Evolutionary conservation across 2,329 filamentous ascomycete genomes (phyloP).

Genomic region (Pyricularia sp.): DNA sequence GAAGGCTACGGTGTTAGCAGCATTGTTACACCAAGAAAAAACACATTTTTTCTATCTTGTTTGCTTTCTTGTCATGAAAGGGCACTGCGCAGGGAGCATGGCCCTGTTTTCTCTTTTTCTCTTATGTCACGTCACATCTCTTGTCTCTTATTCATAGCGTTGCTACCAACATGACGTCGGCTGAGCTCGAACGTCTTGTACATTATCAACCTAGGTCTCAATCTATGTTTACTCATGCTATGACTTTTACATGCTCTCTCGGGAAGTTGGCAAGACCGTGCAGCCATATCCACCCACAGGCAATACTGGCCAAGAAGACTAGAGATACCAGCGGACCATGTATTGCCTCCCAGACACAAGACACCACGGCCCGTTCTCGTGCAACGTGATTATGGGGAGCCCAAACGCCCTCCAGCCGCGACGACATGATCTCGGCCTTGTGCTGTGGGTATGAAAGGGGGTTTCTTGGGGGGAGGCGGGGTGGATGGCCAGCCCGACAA

Average conservation of each 20-base stretch:
- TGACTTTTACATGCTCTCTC: background rate
- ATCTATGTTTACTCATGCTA: background rate
- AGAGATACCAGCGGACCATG: background rate
- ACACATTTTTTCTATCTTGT: background rate
- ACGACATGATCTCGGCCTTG: background rate
- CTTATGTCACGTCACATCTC: background rate
- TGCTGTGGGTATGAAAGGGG: background rate
- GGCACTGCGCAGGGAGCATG: background rate
- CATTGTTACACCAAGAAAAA: too few species aligned
- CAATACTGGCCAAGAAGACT: background rate
- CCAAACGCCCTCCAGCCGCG: background rate
- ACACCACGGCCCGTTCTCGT: background rate
- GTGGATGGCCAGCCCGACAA: too few species aligned
- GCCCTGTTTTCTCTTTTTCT: background rate
- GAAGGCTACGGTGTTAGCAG: background rate
- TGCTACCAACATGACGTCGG: background rate
- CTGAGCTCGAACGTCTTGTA: background rate
- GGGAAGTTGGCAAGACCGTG: background rate
- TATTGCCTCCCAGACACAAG: background rate
- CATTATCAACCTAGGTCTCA: background rate
- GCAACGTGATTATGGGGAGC: background rate
- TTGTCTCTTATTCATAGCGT: background rate
- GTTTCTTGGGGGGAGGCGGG: too few species aligned
- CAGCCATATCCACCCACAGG: background rate
- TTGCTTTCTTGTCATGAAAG: background rate